phyloP scores from a whole-genome alignment of 768 basidiomycete genomes.

The Nevesoporus exiguus region DNA sequence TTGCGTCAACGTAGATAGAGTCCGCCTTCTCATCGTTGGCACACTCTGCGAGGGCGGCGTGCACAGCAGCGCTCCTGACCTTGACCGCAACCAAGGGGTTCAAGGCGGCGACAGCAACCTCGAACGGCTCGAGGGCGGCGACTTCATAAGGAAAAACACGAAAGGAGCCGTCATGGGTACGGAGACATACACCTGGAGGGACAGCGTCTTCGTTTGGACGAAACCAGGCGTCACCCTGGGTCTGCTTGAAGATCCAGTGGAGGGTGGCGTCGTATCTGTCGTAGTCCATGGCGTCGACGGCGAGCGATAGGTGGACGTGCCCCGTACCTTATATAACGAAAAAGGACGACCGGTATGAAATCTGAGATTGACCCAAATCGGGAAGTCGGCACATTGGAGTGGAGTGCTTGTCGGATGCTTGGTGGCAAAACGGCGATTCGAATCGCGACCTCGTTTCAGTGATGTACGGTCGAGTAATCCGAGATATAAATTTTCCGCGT shows the following conservation, averaged over 20 bases:
- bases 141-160: slow-evolving; percentile 57
- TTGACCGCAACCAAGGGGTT: slow-evolving; percentile 58
- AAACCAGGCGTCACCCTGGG: slow-evolving; percentile 50
- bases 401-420: not conserved
- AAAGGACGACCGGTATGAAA: not conserved
- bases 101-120: slow-evolving; percentile 47
- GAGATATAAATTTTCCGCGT: slow-evolving; percentile 4
- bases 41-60: slow-evolving; percentile 47
- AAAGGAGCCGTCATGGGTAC: slow-evolving; percentile 45
- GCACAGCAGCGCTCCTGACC: slow-evolving; percentile 46
- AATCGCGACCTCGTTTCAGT: slow-evolving; percentile 6
- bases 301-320: not conserved
- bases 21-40: slow-evolving; percentile 26
- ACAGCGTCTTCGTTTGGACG: slow-evolving; percentile 48
- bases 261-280: slow-evolving; percentile 33
- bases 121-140: slow-evolving; percentile 51
- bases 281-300: slow-evolving; percentile 29
- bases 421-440: slow-evolving; percentile 7
- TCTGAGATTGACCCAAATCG: slow-evolving; percentile 17
- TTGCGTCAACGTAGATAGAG: slow-evolving; percentile 45
- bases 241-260: slow-evolving; percentile 32
- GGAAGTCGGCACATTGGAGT: not conserved
- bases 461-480: not conserved
- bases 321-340: slow-evolving; percentile 5
- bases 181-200: slow-evolving; percentile 46